Base-by-base conservation (phyloP, 1,284 basidiomycete genomes). In the Boletus semigastroideus region DNA sequence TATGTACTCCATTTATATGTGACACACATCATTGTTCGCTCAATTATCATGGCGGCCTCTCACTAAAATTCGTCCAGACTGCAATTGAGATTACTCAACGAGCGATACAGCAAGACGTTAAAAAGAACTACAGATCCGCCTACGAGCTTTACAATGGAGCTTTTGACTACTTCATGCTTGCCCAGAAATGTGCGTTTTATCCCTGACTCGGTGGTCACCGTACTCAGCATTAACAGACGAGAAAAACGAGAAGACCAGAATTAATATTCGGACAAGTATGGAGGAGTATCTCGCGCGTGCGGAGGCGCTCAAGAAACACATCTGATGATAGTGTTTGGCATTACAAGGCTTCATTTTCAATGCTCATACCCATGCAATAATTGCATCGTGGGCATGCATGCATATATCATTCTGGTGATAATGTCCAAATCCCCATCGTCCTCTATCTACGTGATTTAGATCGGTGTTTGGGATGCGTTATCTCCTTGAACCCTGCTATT, bases 91-190 rank as follows among this genome's bases (percentile, higher is more conserved):
- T 97, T 54, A 92, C 98, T 30, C 90, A 58, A 20, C 55, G 30
- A 64, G 95, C 95, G 40, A 95, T 98, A 70, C 93, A 97, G 60
- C 90, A 92, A 64, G 95, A 98, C 74, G 80, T 82, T 59, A 93
- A 93, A 71, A 86, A 90, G 73, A 93, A 96, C 72, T 97, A 96
- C 74, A 78, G 83, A 48, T 92, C 95, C 67, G 94, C 94, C 17
- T 94, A 92, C 80, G 93, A 90, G 74, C 84, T 87, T 59, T 94
- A 93, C 71, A 88, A 90, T 72, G 94, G 97, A 77, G 84, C 92
- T 10, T 79, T 98, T 51, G 96, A 98, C 70, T 98, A 96, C 75
- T 99, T 99, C 73, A 93, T 98, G 88, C 88, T 98, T 37, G 78
- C 80, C 3, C 64, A 80, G 52, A 80, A 80, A 63, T 80, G 80